Conservation (phyloP, 495 filamentous ascomycete genomes). For the Rostrohypoxylon terebratum region DNA sequence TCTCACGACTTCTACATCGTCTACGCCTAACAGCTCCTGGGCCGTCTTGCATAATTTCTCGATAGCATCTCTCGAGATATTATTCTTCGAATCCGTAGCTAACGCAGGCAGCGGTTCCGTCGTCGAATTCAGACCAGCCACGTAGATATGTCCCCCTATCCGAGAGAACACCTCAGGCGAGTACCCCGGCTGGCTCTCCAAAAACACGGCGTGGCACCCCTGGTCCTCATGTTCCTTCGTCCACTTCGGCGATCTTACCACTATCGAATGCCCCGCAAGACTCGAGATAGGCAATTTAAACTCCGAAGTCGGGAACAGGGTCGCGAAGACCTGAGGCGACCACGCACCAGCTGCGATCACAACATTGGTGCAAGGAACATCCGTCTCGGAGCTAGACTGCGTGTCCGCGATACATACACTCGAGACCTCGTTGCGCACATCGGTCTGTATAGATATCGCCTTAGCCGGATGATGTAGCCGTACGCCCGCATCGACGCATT, state of each 20-base stretch:
- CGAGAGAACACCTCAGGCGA: constrained; percentile 81
- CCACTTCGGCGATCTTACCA: constrained; percentile 73
- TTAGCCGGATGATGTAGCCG: constrained; percentile 72
- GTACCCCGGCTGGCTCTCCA: constrained; percentile 66
- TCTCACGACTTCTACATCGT: constrained; percentile 71
- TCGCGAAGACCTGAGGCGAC: constrained; percentile 70
- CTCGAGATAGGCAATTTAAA: constrained; percentile 66
- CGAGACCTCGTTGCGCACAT: constrained; percentile 58
- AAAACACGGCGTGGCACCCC: constrained; percentile 78
- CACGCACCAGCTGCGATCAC: constrained; percentile 77
- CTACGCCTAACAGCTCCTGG: constrained; percentile 65
- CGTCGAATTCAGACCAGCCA: constrained; percentile 76
- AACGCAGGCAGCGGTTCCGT: constrained; percentile 67
- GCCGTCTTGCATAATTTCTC: constrained; percentile 66
- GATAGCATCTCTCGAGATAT: constrained; percentile 56
- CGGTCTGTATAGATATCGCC: constrained; percentile 64
- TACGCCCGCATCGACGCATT: constrained; percentile 69
- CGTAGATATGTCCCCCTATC: constrained; percentile 72
- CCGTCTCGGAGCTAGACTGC: constrained; percentile 62
- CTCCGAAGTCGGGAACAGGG: constrained; percentile 69
- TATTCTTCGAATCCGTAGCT: constrained; percentile 61
- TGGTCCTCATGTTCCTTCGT: constrained; percentile 44
- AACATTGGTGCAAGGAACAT: constrained; percentile 67
- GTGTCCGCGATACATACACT: constrained; percentile 59
- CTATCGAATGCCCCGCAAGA: constrained; percentile 78